Evolutionary conservation across 202 grass and related monocot species (phyloP).

Genomic region (Musa balbisiana): DNA sequence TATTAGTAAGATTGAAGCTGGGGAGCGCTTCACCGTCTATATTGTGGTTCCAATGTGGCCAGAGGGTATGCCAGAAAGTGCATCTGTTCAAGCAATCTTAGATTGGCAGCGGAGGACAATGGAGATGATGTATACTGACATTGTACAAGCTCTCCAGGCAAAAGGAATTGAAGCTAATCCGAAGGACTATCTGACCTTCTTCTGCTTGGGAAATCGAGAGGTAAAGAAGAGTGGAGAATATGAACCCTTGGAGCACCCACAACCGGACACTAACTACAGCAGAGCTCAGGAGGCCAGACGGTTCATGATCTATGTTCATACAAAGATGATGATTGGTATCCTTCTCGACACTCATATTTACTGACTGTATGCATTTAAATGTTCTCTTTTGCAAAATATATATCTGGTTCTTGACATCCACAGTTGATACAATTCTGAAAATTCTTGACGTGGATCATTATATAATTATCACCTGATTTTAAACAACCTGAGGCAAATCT

Average conservation of each 20-base stretch:
- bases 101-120: slow-evolving; percentile 96
- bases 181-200: slow-evolving; percentile 84
- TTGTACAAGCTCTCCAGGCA: slow-evolving; percentile 49
- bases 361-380: too few relatives aligned
- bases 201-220: slow-evolving; percentile 88
- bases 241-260: slow-evolving; percentile 45
- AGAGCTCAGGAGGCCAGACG: slow-evolving; percentile 62
- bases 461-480: background rate
- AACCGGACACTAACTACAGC: slow-evolving; percentile 52
- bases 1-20: slow-evolving; percentile 45
- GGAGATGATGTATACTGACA: slow-evolving; percentile 97
- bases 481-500: background rate
- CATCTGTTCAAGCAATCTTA: slow-evolving; percentile 64
- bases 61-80: slow-evolving; percentile 65
- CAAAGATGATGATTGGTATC: slow-evolving; percentile 99
- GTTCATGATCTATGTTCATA: slow-evolving; percentile 97
- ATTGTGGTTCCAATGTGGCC: slow-evolving; percentile 94
- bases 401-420: background rate
- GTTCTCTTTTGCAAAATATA: background rate
- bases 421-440: too few relatives aligned
- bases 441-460: too few relatives aligned
- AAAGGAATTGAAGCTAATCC: slow-evolving; percentile 50
- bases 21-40: slow-evolving; percentile 67
- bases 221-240: slow-evolving; percentile 62
- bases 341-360: background rate